phyloP scores from a whole-genome alignment of 1,139 yeast genomes.

The Candida tropicalis region DNA sequence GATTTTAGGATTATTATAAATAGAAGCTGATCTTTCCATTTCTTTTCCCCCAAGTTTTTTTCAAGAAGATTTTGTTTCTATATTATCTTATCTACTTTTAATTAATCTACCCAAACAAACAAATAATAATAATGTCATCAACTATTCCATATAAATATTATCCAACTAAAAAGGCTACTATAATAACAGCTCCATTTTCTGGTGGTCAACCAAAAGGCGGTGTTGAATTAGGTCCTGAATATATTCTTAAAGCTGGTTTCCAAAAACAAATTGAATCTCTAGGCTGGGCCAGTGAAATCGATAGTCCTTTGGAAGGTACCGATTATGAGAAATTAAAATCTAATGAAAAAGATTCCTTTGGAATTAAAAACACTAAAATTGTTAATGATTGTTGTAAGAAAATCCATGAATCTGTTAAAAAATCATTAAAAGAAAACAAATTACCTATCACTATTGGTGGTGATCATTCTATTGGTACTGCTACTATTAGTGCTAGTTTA shows the following conservation, averaged over 20 bases:
- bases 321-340: slow-evolving; percentile 44
- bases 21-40: no score
- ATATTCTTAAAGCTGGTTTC: slow-evolving; percentile 72
- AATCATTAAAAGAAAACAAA: slow-evolving; percentile 49
- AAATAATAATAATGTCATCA: slow-evolving; percentile 7
- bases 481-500: slow-evolving; percentile 85
- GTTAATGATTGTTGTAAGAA: slow-evolving; percentile 74
- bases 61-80: no score
- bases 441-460: slow-evolving; percentile 92
- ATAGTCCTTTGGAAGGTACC: slow-evolving; percentile 57
- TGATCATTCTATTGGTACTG: slow-evolving; percentile 95
- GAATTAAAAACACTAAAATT: slow-evolving; percentile 73
- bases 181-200: slow-evolving; percentile 85
- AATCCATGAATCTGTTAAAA: slow-evolving; percentile 63
- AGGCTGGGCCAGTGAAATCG: slow-evolving; percentile 70
- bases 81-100: no score
- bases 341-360: slow-evolving; percentile 49
- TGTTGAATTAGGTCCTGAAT: slow-evolving; percentile 92
- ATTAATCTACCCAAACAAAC: no score
- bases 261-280: slow-evolving; percentile 59
- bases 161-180: slow-evolving; percentile 56
- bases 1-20: no score
- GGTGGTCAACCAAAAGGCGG: slow-evolving; percentile 98
- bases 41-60: neutral
- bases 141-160: slow-evolving; percentile 49